Conservation (phyloP, 2,329 filamentous ascomycete species). For the Arthrobotrys conoides region DNA sequence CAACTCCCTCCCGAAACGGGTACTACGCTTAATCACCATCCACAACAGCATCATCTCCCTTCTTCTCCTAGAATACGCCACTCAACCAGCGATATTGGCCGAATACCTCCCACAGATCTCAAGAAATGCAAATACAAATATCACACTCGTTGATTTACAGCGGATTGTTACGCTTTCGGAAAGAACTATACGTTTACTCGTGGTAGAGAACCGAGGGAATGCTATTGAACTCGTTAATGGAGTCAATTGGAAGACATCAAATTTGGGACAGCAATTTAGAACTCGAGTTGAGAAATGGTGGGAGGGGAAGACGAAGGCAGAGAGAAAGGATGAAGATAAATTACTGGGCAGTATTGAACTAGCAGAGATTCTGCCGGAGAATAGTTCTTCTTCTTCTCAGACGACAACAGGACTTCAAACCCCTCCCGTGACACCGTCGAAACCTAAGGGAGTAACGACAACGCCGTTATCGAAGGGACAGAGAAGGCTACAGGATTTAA, state of each 20-base stretch:
- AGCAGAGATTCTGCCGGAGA: slow-evolving; percentile 22
- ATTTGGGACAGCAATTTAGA: slow-evolving; percentile 34
- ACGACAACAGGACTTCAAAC: slow-evolving; percentile 18
- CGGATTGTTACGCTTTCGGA: slow-evolving; percentile 40
- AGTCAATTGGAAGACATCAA: slow-evolving; percentile 39
- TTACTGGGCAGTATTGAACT: slow-evolving; percentile 40
- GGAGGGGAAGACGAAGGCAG: slow-evolving; percentile 5
- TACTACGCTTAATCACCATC: slow-evolving; percentile 38
- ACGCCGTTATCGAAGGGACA: slow-evolving; percentile 47
- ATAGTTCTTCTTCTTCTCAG: slow-evolving; percentile 4
- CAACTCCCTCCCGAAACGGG: slow-evolving; percentile 35
- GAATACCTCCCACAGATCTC: slow-evolving; percentile 49
- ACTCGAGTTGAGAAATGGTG: slow-evolving; percentile 38
- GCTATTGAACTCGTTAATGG: slow-evolving; percentile 48
- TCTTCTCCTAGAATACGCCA: slow-evolving; percentile 50
- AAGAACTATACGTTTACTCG: slow-evolving; percentile 25
- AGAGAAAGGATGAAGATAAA: slow-evolving; percentile 30
- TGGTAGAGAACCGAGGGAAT: slow-evolving; percentile 40
- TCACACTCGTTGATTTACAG: slow-evolving; percentile 45
- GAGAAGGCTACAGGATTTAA: slow-evolving; percentile 43
- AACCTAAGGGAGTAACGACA: slow-evolving; percentile 22
- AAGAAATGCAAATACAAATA: slow-evolving; percentile 44
- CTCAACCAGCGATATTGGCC: slow-evolving; percentile 41
- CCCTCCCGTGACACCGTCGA: slow-evolving; percentile 42
- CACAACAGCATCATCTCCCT: slow-evolving; percentile 44